Conservation (phyloP, 2,329 filamentous ascomycete species). For the Venturia aucupariae region DNA sequence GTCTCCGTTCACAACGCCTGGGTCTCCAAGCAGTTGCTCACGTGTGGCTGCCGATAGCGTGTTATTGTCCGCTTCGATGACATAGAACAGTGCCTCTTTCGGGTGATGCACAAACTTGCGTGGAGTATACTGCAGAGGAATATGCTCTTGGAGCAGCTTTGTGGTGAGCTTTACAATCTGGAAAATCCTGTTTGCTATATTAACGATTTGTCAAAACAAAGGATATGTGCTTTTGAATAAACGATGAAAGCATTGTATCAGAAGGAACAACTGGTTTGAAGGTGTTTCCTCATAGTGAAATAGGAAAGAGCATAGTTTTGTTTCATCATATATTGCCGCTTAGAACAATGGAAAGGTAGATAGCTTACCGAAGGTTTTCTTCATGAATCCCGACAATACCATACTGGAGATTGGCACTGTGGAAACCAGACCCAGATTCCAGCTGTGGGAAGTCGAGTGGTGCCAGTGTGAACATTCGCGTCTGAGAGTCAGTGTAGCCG, state of each 20-base stretch:
- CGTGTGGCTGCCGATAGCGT: conserved; percentile 73
- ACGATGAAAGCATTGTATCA: conserved; percentile 45
- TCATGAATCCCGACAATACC: conserved; percentile 91
- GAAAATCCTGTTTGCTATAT: conserved; percentile 58
- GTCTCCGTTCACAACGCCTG: conserved; percentile 61
- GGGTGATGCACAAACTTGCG: conserved; percentile 81
- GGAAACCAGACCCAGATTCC: conserved; percentile 94
- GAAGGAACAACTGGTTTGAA: conserved; percentile 89
- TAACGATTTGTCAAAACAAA: conserved; percentile 17
- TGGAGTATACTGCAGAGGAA: conserved; percentile 83
- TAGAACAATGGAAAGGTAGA: conserved; percentile 23
- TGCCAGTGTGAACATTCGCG: conserved; percentile 82
- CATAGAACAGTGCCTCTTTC: conserved; percentile 82
- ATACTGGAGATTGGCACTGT: conserved; percentile 85
- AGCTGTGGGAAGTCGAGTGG: conserved; percentile 81
- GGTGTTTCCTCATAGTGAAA: conserved; percentile 9
- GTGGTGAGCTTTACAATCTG: conserved; percentile 78
- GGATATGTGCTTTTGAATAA: neutral
- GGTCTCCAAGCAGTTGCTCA: conserved; percentile 64
- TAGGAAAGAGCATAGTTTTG: conserved; percentile 16
- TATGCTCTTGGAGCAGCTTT: conserved; percentile 77
- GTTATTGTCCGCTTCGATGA: conserved; percentile 89
- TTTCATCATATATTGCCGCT: conserved; percentile 14
- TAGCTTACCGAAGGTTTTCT: conserved; percentile 68
- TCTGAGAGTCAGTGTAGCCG: conserved; percentile 81